phyloP scores from a whole-genome alignment of 306 rosid species.

The Astragalus glycyphyllos region DNA sequence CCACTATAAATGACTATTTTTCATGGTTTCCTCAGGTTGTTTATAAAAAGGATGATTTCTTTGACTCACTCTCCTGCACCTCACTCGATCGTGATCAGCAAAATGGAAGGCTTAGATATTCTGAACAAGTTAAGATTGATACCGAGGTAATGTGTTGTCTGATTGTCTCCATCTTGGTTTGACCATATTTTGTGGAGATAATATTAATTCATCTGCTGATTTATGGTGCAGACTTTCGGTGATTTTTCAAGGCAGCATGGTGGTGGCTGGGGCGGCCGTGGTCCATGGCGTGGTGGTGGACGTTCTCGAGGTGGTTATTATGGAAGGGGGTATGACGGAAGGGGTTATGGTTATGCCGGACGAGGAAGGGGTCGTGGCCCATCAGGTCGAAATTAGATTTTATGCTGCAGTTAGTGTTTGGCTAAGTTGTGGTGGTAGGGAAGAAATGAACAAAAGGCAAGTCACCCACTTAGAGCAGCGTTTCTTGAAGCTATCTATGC shows the following conservation, averaged over 20 bases:
- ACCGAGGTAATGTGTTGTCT: slow-evolving; percentile 50
- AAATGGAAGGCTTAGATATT: slow-evolving; percentile 57
- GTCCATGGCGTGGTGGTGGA: slow-evolving; percentile 55
- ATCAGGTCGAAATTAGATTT: slow-evolving; percentile 43
- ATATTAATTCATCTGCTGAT: slow-evolving; percentile 8
- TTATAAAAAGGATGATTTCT: slow-evolving; percentile 64
- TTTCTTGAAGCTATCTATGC: slow-evolving; percentile 35
- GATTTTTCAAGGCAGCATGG: slow-evolving; percentile 50
- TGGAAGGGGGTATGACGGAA: slow-evolving; percentile 54
- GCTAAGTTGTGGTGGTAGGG: slow-evolving; percentile 36
- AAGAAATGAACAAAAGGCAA: slow-evolving; percentile 23
- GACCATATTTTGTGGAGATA: neutral
- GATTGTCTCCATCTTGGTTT: slow-evolving; percentile 11
- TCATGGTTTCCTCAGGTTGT: slow-evolving; percentile 46
- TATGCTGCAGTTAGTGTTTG: slow-evolving; percentile 25
- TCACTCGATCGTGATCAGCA: slow-evolving; percentile 44
- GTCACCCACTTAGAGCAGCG: slow-evolving; percentile 43
- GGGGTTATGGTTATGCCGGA: slow-evolving; percentile 56
- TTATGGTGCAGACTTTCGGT: slow-evolving; percentile 60
- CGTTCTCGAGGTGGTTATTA: slow-evolving; percentile 54
- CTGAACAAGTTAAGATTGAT: slow-evolving; percentile 60
- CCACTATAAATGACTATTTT: slow-evolving; percentile 21
- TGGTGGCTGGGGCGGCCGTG: slow-evolving; percentile 62
- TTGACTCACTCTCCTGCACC: slow-evolving; percentile 56
- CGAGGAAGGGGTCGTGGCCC: slow-evolving; percentile 61